A percentile compares a stretch with the other conserved stretches of the same genome.
Evolutionary conservation across 306 rosid genomes (phyloP).

Genomic region (Leucaena leucocephala): DNA sequence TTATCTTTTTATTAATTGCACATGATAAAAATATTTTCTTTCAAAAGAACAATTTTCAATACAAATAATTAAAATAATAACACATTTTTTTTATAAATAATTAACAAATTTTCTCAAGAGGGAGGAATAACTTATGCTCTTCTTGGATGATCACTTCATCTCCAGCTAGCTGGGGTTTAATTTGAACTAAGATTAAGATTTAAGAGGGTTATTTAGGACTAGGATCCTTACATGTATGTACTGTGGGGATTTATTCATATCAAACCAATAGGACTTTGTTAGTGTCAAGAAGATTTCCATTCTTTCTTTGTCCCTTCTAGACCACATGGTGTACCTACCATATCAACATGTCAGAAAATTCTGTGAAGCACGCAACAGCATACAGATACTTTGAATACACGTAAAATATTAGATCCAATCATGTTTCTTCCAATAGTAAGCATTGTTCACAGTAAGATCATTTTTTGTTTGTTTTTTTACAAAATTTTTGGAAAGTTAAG

Average conservation of each 20-base stretch:
- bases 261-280: background rate
- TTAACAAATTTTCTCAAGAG: too few relatives aligned
- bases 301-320: background rate
- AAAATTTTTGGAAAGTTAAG: too few relatives aligned
- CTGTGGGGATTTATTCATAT: background rate
- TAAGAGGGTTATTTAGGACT: background rate
- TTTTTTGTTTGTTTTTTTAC: too few relatives aligned
- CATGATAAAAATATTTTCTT: too few relatives aligned
- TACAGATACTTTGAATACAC: background rate
- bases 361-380: background rate
- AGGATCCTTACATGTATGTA: background rate
- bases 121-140: background rate
- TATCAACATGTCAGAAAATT: slow-evolving; percentile 6
- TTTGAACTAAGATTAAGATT: background rate
- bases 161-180: background rate
- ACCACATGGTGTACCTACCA: background rate
- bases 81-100: too few relatives aligned
- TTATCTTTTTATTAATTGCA: too few relatives aligned
- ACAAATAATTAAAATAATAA: too few relatives aligned
- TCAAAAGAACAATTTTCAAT: too few relatives aligned
- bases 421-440: slow-evolving; percentile 1
- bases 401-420: background rate
- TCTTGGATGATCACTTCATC: background rate
- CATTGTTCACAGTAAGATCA: slow-evolving; percentile 1
- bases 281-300: background rate